Conservation (phyloP, 768 basidiomycete genomes). For the Leccinum sublutescens region DNA sequence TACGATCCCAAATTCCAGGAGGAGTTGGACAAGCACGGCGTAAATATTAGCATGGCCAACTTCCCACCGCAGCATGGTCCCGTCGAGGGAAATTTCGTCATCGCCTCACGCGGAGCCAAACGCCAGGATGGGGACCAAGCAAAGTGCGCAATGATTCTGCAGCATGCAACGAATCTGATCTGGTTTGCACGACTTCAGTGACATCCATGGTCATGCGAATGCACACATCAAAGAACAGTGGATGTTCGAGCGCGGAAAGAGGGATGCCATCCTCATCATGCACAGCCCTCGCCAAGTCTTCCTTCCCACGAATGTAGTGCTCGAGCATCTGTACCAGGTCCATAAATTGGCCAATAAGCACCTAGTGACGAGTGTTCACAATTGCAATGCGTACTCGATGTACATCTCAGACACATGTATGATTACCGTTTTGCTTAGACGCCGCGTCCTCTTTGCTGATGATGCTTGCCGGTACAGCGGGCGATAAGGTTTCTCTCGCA, state of each 20-base stretch:
- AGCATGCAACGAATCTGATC: background rate
- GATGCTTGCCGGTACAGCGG: slow-evolving; percentile 8
- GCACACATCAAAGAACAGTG: slow-evolving; percentile 33
- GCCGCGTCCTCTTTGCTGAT: background rate
- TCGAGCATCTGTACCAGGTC: slow-evolving; percentile 27
- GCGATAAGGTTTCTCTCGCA: slow-evolving; percentile 22
- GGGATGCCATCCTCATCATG: slow-evolving; percentile 35
- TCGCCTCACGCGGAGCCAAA: slow-evolving; percentile 21
- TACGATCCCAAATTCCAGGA: slow-evolving; percentile 27
- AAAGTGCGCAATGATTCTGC: slow-evolving; percentile 14
- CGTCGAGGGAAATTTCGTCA: slow-evolving; percentile 24
- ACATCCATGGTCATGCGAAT: slow-evolving; percentile 18
- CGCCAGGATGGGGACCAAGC: slow-evolving; percentile 7
- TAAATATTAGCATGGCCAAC: slow-evolving; percentile 14
- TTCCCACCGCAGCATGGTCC: slow-evolving; percentile 15
- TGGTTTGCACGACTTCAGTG: slow-evolving; percentile 1
- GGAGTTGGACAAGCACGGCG: slow-evolving; percentile 14
- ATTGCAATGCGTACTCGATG: slow-evolving; percentile 34
- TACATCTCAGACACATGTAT: slow-evolving; percentile 31
- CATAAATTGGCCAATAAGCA: slow-evolving; percentile 27
- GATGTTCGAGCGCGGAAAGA: slow-evolving; percentile 27
- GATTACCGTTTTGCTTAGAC: background rate
- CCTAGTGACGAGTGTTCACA: slow-evolving; percentile 32
- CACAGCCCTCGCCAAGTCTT: slow-evolving; percentile 24
- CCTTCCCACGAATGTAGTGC: slow-evolving; percentile 19